phyloP scores from a whole-genome alignment of 331 rosid genomes.

The Dryas integrifolia region DNA sequence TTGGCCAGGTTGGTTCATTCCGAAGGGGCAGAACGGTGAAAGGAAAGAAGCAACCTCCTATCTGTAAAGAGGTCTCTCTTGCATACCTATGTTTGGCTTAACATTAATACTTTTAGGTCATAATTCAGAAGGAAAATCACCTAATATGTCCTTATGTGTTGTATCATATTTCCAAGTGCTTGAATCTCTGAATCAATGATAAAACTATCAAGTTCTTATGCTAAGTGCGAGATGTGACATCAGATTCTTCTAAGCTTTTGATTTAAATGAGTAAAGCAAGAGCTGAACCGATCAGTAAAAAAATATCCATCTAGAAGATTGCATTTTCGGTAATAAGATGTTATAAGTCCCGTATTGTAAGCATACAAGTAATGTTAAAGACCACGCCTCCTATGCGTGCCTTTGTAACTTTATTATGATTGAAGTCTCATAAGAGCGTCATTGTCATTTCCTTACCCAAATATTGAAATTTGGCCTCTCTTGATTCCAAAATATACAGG shows the following conservation, averaged over 20 bases:
- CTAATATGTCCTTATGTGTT: not conserved
- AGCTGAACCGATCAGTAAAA: not conserved
- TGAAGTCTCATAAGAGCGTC: not conserved
- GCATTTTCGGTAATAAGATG: not conserved
- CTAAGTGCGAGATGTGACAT: not conserved
- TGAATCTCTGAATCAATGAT: constrained; percentile 4
- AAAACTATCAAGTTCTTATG: not conserved
- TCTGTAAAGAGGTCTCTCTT: constrained; percentile 74
- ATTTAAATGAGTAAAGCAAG: not conserved
- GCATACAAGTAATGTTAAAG: not conserved
- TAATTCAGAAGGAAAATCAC: not conserved
- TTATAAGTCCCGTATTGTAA: not conserved
- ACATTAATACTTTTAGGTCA: constrained; percentile 1
- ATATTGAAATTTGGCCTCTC: constrained; percentile 11
- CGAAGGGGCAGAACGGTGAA: constrained; percentile 77
- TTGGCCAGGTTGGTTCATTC: constrained; percentile 77
- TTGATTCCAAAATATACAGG: constrained; percentile 49
- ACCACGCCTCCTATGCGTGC: not conserved
- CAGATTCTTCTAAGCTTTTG: not conserved
- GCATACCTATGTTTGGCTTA: constrained; percentile 18
- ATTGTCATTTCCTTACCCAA: constrained; percentile 26
- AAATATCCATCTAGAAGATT: not conserved
- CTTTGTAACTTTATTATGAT: not conserved
- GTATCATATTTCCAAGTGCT: not conserved
- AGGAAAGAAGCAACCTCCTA: constrained; percentile 83